Conservation (phyloP, 31 red algal genomes). For the Endocladia muricata region DNA sequence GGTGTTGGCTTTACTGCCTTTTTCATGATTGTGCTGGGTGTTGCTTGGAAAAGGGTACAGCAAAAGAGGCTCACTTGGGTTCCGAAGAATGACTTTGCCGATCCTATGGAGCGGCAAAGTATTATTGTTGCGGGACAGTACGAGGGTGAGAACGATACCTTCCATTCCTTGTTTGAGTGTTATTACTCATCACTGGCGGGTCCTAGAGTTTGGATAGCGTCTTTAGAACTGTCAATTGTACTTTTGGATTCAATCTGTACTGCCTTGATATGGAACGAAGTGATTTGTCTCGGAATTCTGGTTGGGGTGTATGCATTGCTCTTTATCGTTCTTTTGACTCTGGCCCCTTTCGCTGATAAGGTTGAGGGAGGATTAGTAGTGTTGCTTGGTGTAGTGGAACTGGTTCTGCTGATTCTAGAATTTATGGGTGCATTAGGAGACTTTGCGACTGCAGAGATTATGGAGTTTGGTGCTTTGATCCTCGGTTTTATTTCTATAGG, state of each 20-base stretch:
- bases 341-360: slow-evolving; percentile 65
- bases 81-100: slow-evolving; percentile 35
- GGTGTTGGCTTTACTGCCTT: slow-evolving; percentile 61
- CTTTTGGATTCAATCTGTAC: slow-evolving; percentile 53
- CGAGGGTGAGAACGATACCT: slow-evolving; percentile 37
- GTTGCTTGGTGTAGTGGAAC: slow-evolving; percentile 46
- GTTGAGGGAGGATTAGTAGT: slow-evolving; percentile 59
- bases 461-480: slow-evolving; percentile 42
- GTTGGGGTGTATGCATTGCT: slow-evolving; percentile 39
- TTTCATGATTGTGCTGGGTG: slow-evolving; percentile 27
- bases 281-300: slow-evolving; percentile 41
- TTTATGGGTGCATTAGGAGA: slow-evolving; percentile 50
- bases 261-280: slow-evolving; percentile 65
- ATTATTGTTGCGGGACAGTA: slow-evolving; percentile 45
- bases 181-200: slow-evolving; percentile 61
- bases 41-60: slow-evolving; percentile 31
- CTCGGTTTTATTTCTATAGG: slow-evolving; percentile 37
- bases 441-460: slow-evolving; percentile 40
- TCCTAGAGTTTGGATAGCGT: slow-evolving; percentile 59
- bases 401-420: slow-evolving; percentile 61
- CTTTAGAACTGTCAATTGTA: slow-evolving; percentile 37
- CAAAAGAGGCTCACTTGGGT: slow-evolving; percentile 59
- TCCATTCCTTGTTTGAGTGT: slow-evolving; percentile 70
- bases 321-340: slow-evolving; percentile 38
- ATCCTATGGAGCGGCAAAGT: slow-evolving; percentile 35